Percentiles rank a stretch among this genome's conserved stretches.
phyloP scores from a whole-genome alignment of 2,329 filamentous ascomycete species.

The Emergomyces pasteurianus region DNA sequence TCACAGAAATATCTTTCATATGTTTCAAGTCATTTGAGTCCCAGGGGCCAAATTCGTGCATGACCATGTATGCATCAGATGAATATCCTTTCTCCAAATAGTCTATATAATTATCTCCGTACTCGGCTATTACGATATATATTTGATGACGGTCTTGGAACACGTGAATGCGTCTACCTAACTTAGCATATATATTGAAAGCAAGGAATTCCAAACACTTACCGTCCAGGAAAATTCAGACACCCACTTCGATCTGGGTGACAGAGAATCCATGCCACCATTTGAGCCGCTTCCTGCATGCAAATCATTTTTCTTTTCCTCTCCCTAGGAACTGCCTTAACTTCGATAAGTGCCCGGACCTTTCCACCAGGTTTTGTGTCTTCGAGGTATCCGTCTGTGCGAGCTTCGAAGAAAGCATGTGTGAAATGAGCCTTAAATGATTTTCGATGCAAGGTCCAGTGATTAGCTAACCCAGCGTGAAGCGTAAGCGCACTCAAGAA shows the following conservation, averaged over 20 bases:
- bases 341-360: neutral
- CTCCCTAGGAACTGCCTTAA: neutral
- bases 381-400: conserved; percentile 14
- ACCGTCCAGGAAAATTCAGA: neutral
- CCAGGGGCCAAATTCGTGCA: conserved; percentile 4
- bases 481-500: conserved; percentile 12
- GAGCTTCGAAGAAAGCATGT: conserved; percentile 8
- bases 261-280: conserved; percentile 10
- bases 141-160: conserved; percentile 3
- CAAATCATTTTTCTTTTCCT: conserved; percentile 3
- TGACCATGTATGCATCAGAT: conserved; percentile 1
- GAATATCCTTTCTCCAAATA: neutral
- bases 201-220: no score
- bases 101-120: neutral
- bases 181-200: no score
- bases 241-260: neutral
- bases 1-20: conserved; percentile 1
- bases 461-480: conserved; percentile 4
- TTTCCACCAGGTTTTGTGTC: conserved; percentile 7
- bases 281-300: conserved; percentile 13
- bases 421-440: conserved; percentile 9
- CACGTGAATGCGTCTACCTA: conserved; percentile 2
- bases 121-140: conserved; percentile 1
- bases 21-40: neutral
- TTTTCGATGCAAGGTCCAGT: conserved; percentile 9